Evolutionary conservation across 352 stramenopile genomes (phyloP).

Genomic region (Bremia lactucae): DNA sequence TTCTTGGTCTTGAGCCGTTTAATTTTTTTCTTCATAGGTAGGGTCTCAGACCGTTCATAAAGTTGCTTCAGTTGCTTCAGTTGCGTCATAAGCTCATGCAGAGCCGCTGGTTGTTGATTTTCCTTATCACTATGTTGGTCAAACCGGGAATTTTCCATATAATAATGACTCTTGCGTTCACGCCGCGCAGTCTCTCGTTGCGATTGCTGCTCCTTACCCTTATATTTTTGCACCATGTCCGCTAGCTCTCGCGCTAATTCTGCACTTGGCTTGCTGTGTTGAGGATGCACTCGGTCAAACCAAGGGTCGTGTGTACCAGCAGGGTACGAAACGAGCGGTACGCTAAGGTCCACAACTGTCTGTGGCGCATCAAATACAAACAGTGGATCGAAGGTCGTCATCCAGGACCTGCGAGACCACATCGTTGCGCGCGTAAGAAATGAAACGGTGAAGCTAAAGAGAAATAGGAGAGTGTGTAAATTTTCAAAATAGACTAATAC

Average conservation of each 20-base stretch:
- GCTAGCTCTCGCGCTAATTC: slow-evolving; percentile 34
- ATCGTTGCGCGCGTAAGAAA: too few species aligned
- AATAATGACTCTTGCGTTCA: too few species aligned
- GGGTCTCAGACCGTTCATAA: too few species aligned
- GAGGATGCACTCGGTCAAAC: slow-evolving; percentile 46
- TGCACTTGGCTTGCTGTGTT: slow-evolving; percentile 49
- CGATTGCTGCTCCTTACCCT: slow-evolving; percentile 12
- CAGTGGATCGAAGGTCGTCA: slow-evolving; percentile 31
- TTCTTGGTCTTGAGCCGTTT: slow-evolving; percentile 21
- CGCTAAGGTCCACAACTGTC: slow-evolving; percentile 41
- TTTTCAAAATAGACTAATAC: too few species aligned
- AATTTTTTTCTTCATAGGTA: slow-evolving; percentile 4
- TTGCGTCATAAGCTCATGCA: too few species aligned
- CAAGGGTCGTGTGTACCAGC: slow-evolving; percentile 36
- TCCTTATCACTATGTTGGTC: slow-evolving; percentile 18
- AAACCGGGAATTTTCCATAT: not conserved
- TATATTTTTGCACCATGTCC: slow-evolving; percentile 4
- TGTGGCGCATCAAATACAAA: slow-evolving; percentile 73
- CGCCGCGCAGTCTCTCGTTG: too few species aligned
- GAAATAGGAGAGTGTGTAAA: too few species aligned
- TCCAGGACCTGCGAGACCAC: slow-evolving; percentile 1
- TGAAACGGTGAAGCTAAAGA: too few species aligned
- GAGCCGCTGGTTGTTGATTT: slow-evolving; percentile 16
- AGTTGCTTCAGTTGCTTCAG: slow-evolving; percentile 12
- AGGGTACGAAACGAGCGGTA: slow-evolving; percentile 5